Percentiles rank a stretch among this genome's conserved stretches.
phyloP scores from a whole-genome alignment of 2,329 filamentous ascomycete species.

The Chrysoporthe austroafricana region DNA sequence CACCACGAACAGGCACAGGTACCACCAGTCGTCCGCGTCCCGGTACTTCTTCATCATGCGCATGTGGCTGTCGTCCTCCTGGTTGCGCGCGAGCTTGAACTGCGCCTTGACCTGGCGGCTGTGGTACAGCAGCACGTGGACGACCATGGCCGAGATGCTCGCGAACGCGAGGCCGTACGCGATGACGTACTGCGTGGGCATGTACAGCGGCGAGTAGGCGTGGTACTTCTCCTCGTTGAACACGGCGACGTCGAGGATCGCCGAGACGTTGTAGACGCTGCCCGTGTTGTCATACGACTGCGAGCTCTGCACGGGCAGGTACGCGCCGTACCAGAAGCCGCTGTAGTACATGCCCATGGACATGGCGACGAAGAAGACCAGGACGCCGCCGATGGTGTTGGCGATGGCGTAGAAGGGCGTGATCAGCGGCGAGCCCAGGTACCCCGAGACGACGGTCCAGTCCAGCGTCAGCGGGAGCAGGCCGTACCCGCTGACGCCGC shows the following conservation, averaged over 20 bases:
- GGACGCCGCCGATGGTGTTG: slow-evolving; percentile 57
- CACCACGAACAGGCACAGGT: slow-evolving; percentile 52
- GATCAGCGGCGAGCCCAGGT: slow-evolving; percentile 52
- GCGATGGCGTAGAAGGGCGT: slow-evolving; percentile 60
- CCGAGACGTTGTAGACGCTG: slow-evolving; percentile 59
- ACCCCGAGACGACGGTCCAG: slow-evolving; percentile 51
- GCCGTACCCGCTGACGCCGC: slow-evolving; percentile 44
- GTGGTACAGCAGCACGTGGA: slow-evolving; percentile 60
- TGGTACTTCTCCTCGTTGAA: slow-evolving; percentile 65
- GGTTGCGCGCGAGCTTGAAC: slow-evolving; percentile 57
- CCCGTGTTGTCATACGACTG: slow-evolving; percentile 69
- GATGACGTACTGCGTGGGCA: slow-evolving; percentile 64
- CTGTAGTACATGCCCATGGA: slow-evolving; percentile 64
- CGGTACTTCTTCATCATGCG: slow-evolving; percentile 64
- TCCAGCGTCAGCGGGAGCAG: slow-evolving; percentile 44
- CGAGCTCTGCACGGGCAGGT: slow-evolving; percentile 64
- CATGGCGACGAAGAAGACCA: slow-evolving; percentile 59
- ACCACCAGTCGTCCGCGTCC: slow-evolving; percentile 65
- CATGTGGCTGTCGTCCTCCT: slow-evolving; percentile 64
- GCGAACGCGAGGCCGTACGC: slow-evolving; percentile 69
- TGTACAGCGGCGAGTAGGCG: slow-evolving; percentile 67
- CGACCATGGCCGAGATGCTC: slow-evolving; percentile 64
- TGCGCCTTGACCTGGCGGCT: slow-evolving; percentile 59
- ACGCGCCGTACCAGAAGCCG: slow-evolving; percentile 61
- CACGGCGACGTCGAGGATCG: slow-evolving; percentile 60